Percentiles rank a stretch among this genome's conserved stretches.
phyloP scores from a whole-genome alignment of 2,329 filamentous ascomycete species.

The Didymella exigua region DNA sequence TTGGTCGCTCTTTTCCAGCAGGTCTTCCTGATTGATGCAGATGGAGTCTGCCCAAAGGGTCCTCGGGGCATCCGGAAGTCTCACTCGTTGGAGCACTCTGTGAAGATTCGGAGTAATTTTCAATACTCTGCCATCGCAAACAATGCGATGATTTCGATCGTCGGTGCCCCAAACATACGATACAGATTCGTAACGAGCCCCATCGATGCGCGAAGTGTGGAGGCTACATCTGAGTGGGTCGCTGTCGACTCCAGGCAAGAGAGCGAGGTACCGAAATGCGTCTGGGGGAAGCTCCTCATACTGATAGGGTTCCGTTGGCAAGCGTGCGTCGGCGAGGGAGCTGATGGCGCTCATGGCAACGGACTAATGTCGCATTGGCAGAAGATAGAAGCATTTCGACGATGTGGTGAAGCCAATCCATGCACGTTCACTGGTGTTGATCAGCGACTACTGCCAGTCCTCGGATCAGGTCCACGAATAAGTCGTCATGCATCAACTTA shows the following conservation, averaged over 20 bases:
- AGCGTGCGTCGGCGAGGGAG: background rate
- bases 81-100: slow-evolving; percentile 11
- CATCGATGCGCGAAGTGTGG: slow-evolving; percentile 3
- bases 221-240: slow-evolving; percentile 14
- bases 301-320: background rate
- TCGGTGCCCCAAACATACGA: slow-evolving; percentile 22
- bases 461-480: background rate
- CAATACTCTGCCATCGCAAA: slow-evolving; percentile 8
- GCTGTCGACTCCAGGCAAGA: background rate
- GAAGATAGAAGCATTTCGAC: background rate
- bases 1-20: slow-evolving; percentile 21
- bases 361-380: background rate
- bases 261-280: slow-evolving; percentile 1
- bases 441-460: background rate
- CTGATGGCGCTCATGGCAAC: background rate
- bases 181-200: slow-evolving; percentile 17
- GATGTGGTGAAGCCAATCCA: background rate
- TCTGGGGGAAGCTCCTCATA: background rate
- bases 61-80: slow-evolving; percentile 2
- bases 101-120: slow-evolving; percentile 14
- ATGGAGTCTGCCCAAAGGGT: slow-evolving; percentile 24
- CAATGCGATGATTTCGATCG: slow-evolving; percentile 6
- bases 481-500: background rate
- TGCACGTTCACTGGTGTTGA: background rate
- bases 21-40: slow-evolving; percentile 22